A percentile compares a stretch with the other conserved stretches of the same genome.
These are phyloP conservation scores for Lodderomyces pseudojiufengensis DNA, from an alignment of 1,139 yeast species.

Conservation along the genomic window DNA sequence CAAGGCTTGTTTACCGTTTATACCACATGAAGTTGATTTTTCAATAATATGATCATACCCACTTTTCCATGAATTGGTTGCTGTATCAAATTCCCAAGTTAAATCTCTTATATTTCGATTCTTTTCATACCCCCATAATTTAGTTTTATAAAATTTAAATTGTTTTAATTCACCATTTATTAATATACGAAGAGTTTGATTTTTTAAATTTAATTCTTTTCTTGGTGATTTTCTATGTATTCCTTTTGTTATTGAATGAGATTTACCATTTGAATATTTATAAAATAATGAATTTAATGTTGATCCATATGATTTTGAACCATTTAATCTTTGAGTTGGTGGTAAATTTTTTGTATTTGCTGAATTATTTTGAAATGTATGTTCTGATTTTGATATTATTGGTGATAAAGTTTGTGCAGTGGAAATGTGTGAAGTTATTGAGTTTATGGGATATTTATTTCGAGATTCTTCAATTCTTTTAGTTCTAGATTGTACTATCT, in stretches of 20 bases:
- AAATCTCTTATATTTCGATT: constrained; percentile 57
- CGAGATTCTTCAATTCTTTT: constrained; percentile 40
- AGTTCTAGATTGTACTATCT: constrained; percentile 39
- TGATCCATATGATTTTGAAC: constrained; percentile 35
- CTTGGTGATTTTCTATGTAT: constrained; percentile 57
- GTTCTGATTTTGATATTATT: constrained; percentile 29
- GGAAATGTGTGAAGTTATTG: constrained; percentile 18
- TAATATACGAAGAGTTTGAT: constrained; percentile 62
- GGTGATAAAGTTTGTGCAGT: constrained; percentile 10
- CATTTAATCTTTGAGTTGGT: constrained; percentile 30
- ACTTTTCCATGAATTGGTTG: constrained; percentile 86
- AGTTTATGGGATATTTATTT: constrained; percentile 27
- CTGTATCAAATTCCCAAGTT: constrained; percentile 50
- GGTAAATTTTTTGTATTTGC: constrained; percentile 37
- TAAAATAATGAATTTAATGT: constrained; percentile 15
- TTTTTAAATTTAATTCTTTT: constrained; percentile 24
- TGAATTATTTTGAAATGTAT: constrained; percentile 29
- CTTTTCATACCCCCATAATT: constrained; percentile 88
- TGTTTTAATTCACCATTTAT: constrained; percentile 59
- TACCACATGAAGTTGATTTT: constrained; percentile 23
- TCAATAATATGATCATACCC: constrained; percentile 81
- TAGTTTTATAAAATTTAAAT: constrained; percentile 61
- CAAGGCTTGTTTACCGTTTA: constrained; percentile 20
- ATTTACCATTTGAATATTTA: constrained; percentile 32
- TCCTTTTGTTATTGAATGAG: constrained; percentile 53